phyloP scores from a whole-genome alignment of 1,284 basidiomycete genomes.

The Ceratorhiza oryzae-sativae region DNA sequence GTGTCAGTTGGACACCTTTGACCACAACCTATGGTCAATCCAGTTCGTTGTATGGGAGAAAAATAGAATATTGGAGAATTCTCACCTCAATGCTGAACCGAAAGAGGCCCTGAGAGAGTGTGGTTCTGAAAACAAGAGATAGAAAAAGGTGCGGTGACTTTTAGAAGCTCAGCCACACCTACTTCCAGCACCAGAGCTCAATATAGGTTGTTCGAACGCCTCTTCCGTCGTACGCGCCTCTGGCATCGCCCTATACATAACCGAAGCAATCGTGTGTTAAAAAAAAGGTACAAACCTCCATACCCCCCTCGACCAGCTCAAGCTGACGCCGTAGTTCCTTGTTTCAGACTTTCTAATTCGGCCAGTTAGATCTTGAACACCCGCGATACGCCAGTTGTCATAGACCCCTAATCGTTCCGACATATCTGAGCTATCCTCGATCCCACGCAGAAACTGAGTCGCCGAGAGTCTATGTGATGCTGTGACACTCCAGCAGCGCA shows the following conservation, averaged over 20 bases:
- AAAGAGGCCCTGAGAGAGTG: conserved; percentile 16
- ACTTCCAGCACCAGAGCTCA: conserved; percentile 33
- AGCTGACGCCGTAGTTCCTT: not conserved
- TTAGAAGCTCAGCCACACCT: not conserved
- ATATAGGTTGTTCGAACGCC: not conserved
- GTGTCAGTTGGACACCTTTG: conserved; percentile 2
- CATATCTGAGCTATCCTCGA: conserved; percentile 2
- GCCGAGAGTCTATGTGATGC: not conserved
- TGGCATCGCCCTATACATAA: not conserved
- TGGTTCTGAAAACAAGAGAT: not conserved
- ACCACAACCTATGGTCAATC: not conserved
- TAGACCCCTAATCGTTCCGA: not conserved
- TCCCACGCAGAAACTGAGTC: not conserved
- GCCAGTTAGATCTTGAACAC: conserved; percentile 16
- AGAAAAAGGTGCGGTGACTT: not conserved
- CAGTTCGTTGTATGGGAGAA: not conserved
- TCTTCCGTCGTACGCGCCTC: conserved; percentile 14
- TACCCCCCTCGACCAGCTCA: conserved; percentile 20
- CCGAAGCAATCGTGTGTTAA: not conserved
- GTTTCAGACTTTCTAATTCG: conserved; percentile 10
- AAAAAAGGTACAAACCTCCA: conserved; percentile 19
- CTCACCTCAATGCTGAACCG: conserved; percentile 11
- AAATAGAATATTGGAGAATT: not conserved
- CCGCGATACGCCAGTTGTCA: not conserved
- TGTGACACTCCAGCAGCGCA: conserved; percentile 12